phyloP scores from a whole-genome alignment of 805 yeast species.

The Yarrowia porcina region DNA sequence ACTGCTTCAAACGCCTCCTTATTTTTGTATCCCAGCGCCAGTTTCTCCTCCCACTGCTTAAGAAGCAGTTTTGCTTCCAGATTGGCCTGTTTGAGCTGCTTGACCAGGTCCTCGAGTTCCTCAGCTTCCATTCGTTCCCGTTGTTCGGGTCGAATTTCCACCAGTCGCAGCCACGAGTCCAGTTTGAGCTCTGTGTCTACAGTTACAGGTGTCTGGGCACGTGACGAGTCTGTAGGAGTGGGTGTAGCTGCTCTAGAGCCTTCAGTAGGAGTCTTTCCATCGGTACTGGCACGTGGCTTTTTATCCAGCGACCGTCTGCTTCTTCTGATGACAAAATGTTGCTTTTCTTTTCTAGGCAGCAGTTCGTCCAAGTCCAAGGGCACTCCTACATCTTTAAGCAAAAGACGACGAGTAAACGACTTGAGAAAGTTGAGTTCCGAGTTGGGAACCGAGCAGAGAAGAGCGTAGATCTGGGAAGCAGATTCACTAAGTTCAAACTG shows the following conservation, averaged over 20 bases:
- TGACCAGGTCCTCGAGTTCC: conserved; percentile 43
- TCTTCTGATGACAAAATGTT: conserved; percentile 32
- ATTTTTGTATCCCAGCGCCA: conserved; percentile 53
- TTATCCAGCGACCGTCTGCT: conserved; percentile 3
- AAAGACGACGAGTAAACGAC: conserved; percentile 60
- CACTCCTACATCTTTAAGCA: conserved; percentile 63
- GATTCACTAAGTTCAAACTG: neutral
- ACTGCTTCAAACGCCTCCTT: conserved; percentile 79
- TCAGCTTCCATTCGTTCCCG: conserved; percentile 39
- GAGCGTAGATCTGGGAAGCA: conserved; percentile 12
- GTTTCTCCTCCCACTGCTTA: conserved; percentile 52
- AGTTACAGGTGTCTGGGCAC: conserved; percentile 3
- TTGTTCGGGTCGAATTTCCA: conserved; percentile 40
- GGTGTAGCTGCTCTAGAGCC: neutral
- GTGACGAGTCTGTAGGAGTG: neutral
- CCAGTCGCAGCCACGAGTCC: conserved; percentile 37
- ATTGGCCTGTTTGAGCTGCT: conserved; percentile 39
- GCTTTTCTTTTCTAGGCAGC: conserved; percentile 34
- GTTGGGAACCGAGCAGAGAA: conserved; percentile 13
- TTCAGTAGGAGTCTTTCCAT: neutral
- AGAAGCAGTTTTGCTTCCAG: conserved; percentile 32
- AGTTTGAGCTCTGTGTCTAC: conserved; percentile 28
- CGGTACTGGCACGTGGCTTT: neutral
- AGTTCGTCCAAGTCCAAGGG: conserved; percentile 69
- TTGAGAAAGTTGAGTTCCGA: conserved; percentile 32